phyloP scores from a whole-genome alignment of 2,329 filamentous ascomycete species.

The Hymenoscyphus scutula region DNA sequence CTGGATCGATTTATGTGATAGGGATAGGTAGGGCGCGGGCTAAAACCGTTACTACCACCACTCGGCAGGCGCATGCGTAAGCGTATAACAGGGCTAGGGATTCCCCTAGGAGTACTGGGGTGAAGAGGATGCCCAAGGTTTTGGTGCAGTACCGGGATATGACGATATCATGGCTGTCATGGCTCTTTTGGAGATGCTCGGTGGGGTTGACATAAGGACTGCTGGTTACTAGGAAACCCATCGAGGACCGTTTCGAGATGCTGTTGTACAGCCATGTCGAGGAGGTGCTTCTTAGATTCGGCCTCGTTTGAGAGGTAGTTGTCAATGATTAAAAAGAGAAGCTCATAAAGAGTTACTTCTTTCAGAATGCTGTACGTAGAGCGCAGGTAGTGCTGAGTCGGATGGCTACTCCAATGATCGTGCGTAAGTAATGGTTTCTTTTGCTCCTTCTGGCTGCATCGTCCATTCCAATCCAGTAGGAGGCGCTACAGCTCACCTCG shows the following conservation, averaged over 20 bases:
- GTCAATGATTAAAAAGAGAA: neutral
- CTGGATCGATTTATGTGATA: neutral
- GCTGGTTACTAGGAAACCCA: neutral
- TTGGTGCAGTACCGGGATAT: neutral
- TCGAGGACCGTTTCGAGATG: neutral
- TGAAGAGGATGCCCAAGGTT: neutral
- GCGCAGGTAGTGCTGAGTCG: neutral
- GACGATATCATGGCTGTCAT: slow-evolving; percentile 3
- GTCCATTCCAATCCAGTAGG: neutral
- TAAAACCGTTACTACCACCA: neutral
- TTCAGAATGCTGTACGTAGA: neutral
- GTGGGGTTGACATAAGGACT: neutral
- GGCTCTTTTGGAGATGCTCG: neutral
- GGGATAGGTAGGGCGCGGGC: neutral
- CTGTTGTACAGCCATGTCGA: neutral
- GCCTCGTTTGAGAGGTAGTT: neutral
- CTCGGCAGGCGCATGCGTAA: neutral
- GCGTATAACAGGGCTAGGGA: neutral
- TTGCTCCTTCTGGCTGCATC: neutral
- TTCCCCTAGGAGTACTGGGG: neutral
- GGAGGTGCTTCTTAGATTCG: neutral
- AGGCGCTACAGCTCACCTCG: neutral
- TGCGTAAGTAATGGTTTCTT: neutral
- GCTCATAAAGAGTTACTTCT: neutral
- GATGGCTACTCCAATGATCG: neutral